Evolutionary conservation across 306 rosid species (phyloP), one percentile per base, ranked within the genome.

Genomic region (Castanea sativa): DNA sequence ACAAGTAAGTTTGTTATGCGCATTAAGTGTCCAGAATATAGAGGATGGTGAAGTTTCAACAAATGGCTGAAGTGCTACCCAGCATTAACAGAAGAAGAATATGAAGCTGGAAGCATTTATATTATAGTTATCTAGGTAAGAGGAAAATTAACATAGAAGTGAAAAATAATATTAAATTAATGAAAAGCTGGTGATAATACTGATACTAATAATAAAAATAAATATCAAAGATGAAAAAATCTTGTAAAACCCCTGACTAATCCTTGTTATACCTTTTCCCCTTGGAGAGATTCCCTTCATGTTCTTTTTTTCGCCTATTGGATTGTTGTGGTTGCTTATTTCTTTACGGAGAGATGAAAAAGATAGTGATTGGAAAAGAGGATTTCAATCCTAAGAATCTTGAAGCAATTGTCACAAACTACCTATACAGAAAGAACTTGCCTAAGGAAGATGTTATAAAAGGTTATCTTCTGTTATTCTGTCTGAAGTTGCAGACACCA

Each of bases 371-470:
- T 77, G 98, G 99, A 64, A 96, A 96, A 82, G 98, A 96, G 83
- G 90, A 96, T 89, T 96, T 96, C 88, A 87, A 91, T 74, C 90
- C 79, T 65, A 89, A 84, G 92, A 89, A 96, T 81, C 98, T 93
- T 57, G 99, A 93, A 81, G 98, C 86, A 86, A 89, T 93, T 78
- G 97, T 96, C 65, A 85, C 11, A 73, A 90, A 73, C 86, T 96
- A 91, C 81, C 98, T 98, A 11, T 96, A 89, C 73, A 86, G 94
- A 86, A 96, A 93, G 87, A 93, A 93, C 89, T 87, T 96, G 84
- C 83, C 90, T 1, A 82, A 84, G 90, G 96, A 91, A 89, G 97
- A 93, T 79, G 87, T 90, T 61, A 64, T 83, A 71, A 93, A 87
- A 93, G 99, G 98, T 93, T 78, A 80, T 88, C 68, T 80, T 85